phyloP scores from a whole-genome alignment of 176 grass and related monocot genomes.

The Sorghum bicolor region Sorghum_bicolor_NCBIv3 NC_012877.2:9456001-9456500 shows the following conservation, averaged over 20 bases:
- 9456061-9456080: too few relatives aligned
- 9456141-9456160: background rate
- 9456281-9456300: background rate
- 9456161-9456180: background rate
- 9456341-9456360: too few relatives aligned
- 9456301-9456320: background rate
- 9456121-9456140: background rate
- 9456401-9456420: too few relatives aligned
- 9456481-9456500: too few relatives aligned
- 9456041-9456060: background rate
- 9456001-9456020: background rate
- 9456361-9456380: too few relatives aligned
- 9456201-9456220: background rate
- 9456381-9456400: background rate
- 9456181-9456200: background rate
- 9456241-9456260: background rate
- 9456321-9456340: background rate
- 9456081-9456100: background rate
- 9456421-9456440: too few relatives aligned
- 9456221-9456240: background rate
- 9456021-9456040: background rate
- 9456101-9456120: background rate
- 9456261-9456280: background rate
- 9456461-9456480: too few relatives aligned
- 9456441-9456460: too few relatives aligned